phyloP scores from a whole-genome alignment of 2,329 filamentous ascomycete genomes.

The Arthrobotrys sinensis region DNA sequence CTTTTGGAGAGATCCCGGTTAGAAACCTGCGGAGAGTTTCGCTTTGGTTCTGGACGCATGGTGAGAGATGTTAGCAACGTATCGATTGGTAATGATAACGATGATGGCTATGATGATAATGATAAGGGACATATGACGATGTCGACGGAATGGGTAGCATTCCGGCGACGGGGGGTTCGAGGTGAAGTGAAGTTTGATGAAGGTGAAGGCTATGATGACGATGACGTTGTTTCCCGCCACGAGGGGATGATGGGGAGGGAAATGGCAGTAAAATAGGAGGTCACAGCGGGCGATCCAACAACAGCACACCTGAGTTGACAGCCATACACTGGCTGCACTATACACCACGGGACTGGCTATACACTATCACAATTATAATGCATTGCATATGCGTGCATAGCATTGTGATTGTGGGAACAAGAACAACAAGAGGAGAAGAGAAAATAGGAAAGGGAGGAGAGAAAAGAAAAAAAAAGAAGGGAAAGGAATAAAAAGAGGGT shows the following conservation, averaged over 20 bases:
- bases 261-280: neutral
- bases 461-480: conserved; percentile 8
- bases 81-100: neutral
- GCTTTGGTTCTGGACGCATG: conserved; percentile 53
- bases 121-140: neutral
- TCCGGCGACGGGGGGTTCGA: neutral
- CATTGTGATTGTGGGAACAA: conserved; percentile 27
- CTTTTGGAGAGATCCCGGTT: conserved; percentile 53
- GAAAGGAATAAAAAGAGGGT: conserved; percentile 23
- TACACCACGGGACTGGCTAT: no score
- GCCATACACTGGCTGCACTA: no score
- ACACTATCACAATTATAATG: conserved; percentile 50
- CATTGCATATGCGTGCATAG: conserved; percentile 55
- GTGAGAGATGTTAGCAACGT: conserved; percentile 33
- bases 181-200: conserved; percentile 1
- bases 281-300: neutral
- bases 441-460: conserved; percentile 12
- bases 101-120: neutral
- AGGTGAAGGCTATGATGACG: neutral
- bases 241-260: neutral
- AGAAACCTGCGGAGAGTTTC: conserved; percentile 49
- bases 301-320: neutral
- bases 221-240: neutral
- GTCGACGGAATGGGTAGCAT: neutral
- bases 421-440: neutral